These are phyloP conservation scores for Actinomortierella wolfii DNA, from an alignment of 371 early-diverging fungal genomes.

Conservation along the genomic window DNA sequence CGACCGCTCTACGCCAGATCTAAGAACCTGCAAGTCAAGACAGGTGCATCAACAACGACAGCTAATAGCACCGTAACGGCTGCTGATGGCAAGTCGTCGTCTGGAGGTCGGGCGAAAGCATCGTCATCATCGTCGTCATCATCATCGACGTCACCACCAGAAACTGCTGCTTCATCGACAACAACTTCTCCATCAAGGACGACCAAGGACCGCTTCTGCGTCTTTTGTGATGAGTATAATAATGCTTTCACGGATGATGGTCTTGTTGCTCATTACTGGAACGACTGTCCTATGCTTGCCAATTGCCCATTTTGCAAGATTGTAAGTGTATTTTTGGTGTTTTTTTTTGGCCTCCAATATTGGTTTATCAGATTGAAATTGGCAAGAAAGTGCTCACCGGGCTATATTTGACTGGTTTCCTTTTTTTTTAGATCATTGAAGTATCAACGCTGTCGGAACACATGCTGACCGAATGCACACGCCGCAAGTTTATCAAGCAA, in stretches of 20 bases:
- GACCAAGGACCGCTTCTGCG: slow-evolving; percentile 53
- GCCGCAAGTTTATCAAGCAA: slow-evolving; percentile 58
- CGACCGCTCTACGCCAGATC: slow-evolving; percentile 17
- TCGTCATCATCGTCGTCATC: neutral
- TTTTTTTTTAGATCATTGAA: slow-evolving; percentile 68
- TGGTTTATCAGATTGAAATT: neutral
- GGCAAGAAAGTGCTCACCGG: neutral
- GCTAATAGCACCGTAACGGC: too few species aligned
- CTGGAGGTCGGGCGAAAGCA: slow-evolving; percentile 3
- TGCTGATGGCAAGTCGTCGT: slow-evolving; percentile 1
- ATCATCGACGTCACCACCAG: neutral
- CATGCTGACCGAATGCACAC: slow-evolving; percentile 70
- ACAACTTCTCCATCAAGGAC: slow-evolving; percentile 6
- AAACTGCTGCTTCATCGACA: neutral
- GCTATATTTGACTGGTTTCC: neutral
- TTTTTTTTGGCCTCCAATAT: neutral
- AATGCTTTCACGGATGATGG: slow-evolving; percentile 73
- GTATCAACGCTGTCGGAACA: slow-evolving; percentile 72
- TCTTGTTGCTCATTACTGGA: slow-evolving; percentile 78
- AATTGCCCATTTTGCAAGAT: slow-evolving; percentile 73
- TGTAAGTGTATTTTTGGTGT: slow-evolving; percentile 50
- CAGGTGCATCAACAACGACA: too few species aligned
- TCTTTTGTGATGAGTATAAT: slow-evolving; percentile 79
- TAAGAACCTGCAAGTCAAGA: neutral
- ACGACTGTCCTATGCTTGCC: slow-evolving; percentile 73